Evolutionary conservation across 306 rosid species (phyloP).

Genomic region (Dalbergia oliveri): DNA sequence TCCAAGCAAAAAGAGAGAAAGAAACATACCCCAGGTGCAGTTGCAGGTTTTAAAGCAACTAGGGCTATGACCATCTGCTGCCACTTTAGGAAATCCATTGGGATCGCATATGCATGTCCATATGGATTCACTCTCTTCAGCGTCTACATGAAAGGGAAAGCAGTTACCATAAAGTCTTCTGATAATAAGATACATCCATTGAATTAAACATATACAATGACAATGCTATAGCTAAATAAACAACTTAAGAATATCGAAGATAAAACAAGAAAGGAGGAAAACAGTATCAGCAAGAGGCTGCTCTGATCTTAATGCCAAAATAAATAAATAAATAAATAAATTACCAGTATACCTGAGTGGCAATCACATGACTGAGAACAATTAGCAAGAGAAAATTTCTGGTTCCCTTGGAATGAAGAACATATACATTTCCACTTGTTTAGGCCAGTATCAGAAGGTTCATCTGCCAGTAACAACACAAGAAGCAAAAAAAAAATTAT

Average conservation of each 20-base stretch:
- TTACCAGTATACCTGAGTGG: conserved; percentile 68
- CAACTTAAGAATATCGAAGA: conserved; percentile 1
- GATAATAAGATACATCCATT: conserved; percentile 9
- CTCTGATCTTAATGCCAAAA: conserved; percentile 34
- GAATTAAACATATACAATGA: not conserved
- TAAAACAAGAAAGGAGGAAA: not conserved
- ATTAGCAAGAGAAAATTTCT: conserved; percentile 61
- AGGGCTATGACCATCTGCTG: conserved; percentile 55
- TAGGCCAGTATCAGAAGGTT: conserved; percentile 53
- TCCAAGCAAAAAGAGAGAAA: conserved; percentile 44
- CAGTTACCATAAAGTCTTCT: conserved; percentile 36
- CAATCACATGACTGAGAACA: conserved; percentile 92
- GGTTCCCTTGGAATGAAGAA: conserved; percentile 58
- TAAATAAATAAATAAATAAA: not conserved
- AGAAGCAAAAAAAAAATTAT: not conserved
- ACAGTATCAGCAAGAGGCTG: conserved; percentile 6
- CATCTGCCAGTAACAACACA: conserved; percentile 57
- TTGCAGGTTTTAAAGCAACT: conserved; percentile 86
- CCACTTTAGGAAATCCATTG: conserved; percentile 78
- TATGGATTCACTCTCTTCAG: conserved; percentile 51
- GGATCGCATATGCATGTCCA: conserved; percentile 87
- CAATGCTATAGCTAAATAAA: conserved; percentile 12
- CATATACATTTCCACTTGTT: conserved; percentile 86
- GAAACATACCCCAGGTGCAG: conserved; percentile 78
- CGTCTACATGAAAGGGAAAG: conserved; percentile 59